Base-by-base conservation (phyloP, 345 rosid species). In the Combretum micranthum region DNA sequence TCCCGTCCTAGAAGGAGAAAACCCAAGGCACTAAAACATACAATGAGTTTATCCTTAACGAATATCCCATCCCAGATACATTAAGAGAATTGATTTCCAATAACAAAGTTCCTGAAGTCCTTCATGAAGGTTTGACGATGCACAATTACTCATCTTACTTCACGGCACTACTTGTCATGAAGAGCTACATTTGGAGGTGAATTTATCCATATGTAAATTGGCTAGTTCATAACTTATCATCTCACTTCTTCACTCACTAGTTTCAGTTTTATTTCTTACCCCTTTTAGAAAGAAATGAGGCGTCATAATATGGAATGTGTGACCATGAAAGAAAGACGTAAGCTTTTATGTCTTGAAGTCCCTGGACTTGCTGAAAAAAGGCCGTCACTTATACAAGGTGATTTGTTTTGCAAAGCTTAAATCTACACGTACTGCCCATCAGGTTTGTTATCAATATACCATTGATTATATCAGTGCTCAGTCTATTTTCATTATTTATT, bases 311-410 rank as follows among this genome's bases (percentile, higher is more conserved):
- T 84, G 85, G 81, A 74, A 50, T 10, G 52, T 55, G 78, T 77
- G 25, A 48, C 21, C 42, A 71, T 84, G 81, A 79, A 58, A 26
- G 68, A 57, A 61, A 84, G 55, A 70, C 72, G 85, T n/a, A 8
- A 59, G 26, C 56, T 71, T 15, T 57, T 80, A 21, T 54, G 76
- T 52, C 84, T 83, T 56, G 57, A 52, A 52, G 83, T 83, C 54
- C 84, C 83, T 3, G 90, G 84, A 42, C 71, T 83, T 42, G 86
- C 86, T 32, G 90, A 80, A 76, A 80, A 64, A 64, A 66, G 86
- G 70, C 86, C 90, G 21, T 81, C 85, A 16, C 81, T 84, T 73
- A 75, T 79, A 2, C 74, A 69, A 59, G 85, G 85, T 13, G 90
- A 84, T 64, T 5, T 50, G 67, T 77, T 60, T 73, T 23, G 85